These are phyloP conservation scores for Crithidia acanthocephali DNA, from an alignment of 208 protist genomes.

Conservation along the genomic window DNA sequence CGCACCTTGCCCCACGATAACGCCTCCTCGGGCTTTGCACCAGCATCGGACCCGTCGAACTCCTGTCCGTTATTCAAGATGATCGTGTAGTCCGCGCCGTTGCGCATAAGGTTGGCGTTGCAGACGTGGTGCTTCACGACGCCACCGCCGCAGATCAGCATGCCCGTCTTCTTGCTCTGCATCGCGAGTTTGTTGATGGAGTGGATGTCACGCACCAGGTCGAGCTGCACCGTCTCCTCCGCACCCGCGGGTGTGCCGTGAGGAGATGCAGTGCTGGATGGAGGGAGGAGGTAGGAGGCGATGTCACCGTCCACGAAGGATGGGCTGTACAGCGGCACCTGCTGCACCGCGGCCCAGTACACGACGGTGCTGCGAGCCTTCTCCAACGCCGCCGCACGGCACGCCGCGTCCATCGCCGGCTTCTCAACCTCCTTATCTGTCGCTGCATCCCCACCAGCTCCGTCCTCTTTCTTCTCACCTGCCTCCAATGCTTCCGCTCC, in stretches of 20 bases:
- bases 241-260: no score
- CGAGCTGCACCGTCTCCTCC: slow-evolving; percentile 44
- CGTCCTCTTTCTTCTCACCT: not conserved
- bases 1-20: slow-evolving; percentile 99
- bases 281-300: slow-evolving; percentile 53
- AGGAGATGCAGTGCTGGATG: not conserved
- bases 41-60: slow-evolving; percentile 99
- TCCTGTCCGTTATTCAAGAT: slow-evolving; percentile 98
- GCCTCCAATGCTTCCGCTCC: no score
- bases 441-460: not conserved
- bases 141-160: slow-evolving; percentile 98
- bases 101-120: slow-evolving; percentile 99
- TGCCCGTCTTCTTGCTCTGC: slow-evolving; percentile 94
- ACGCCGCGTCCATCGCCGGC: not conserved
- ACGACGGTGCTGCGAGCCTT: slow-evolving; percentile 65
- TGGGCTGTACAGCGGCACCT: slow-evolving; percentile 83
- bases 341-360: slow-evolving; percentile 82
- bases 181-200: slow-evolving; percentile 97
- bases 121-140: slow-evolving; percentile 99
- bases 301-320: slow-evolving; percentile 86
- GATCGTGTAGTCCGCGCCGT: slow-evolving; percentile 98
- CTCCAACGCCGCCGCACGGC: slow-evolving; percentile 34
- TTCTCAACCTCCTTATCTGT: not conserved
- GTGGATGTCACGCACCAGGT: slow-evolving; percentile 96
- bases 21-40: slow-evolving; percentile 99